A percentile compares a stretch with the other conserved stretches of the same genome.
These are phyloP conservation scores for Colletotrichum sp. DNA, from an alignment of 2,329 filamentous ascomycete genomes.

Conservation along the genomic window DNA sequence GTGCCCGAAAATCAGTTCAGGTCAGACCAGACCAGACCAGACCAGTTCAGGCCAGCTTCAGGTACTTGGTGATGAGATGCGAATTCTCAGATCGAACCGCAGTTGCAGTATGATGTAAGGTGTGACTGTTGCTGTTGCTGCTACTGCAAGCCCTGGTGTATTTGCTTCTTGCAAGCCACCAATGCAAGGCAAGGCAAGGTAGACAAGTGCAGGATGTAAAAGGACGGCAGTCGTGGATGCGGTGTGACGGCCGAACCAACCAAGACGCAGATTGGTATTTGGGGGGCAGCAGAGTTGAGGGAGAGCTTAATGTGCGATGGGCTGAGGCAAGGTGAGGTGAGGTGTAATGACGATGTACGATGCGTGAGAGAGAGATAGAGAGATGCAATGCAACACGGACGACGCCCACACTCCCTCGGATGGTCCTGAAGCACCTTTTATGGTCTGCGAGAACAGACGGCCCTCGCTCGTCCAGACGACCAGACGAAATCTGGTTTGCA, in stretches of 20 bases:
- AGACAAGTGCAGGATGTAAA: neutral
- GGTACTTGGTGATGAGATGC: neutral
- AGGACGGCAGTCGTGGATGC: neutral
- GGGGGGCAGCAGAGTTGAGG: neutral
- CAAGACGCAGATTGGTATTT: neutral
- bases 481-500: neutral
- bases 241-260: neutral
- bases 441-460: conserved; percentile 3
- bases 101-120: neutral
- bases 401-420: neutral
- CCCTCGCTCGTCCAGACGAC: neutral
- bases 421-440: neutral
- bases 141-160: neutral
- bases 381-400: neutral
- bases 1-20: neutral
- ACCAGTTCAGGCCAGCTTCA: neutral
- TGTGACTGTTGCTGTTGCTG: neutral
- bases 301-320: neutral
- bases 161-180: neutral
- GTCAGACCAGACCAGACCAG: neutral
- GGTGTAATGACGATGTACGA: neutral
- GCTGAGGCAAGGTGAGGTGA: neutral
- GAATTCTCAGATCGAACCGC: neutral
- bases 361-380: neutral
- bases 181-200: neutral